A percentile compares a stretch with the other conserved stretches of the same genome.
Conservation (phyloP, 495 filamentous ascomycete species). For the Neurospora sp. region DNA sequence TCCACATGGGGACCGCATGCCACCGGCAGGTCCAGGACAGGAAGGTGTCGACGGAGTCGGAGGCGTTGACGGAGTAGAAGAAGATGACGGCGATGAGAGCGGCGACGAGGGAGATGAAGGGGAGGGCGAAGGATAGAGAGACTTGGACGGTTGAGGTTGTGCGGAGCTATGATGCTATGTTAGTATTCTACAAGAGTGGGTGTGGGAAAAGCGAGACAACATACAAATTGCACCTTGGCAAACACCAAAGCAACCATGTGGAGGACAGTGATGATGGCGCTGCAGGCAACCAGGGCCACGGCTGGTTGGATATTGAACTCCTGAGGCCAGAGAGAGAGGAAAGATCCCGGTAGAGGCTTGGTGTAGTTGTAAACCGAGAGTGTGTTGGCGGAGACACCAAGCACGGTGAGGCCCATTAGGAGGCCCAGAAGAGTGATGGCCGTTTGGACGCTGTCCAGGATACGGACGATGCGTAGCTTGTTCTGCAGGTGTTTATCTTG, state of each 20-base stretch:
- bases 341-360: slow-evolving; percentile 23
- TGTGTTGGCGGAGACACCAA: slow-evolving; percentile 39
- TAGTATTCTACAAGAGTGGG: not conserved
- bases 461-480: slow-evolving; percentile 23
- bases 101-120: slow-evolving; percentile 33
- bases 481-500: slow-evolving; percentile 26
- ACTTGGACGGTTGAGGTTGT: slow-evolving; percentile 26
- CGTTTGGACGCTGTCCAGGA: slow-evolving; percentile 31
- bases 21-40: slow-evolving; percentile 49
- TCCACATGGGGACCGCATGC: slow-evolving; percentile 32
- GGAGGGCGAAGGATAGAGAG: slow-evolving; percentile 27
- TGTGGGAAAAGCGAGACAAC: slow-evolving; percentile 8
- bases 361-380: slow-evolving; percentile 40
- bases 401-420: slow-evolving; percentile 36
- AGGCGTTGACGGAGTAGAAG: slow-evolving; percentile 45
- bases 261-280: slow-evolving; percentile 31
- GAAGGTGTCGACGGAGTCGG: slow-evolving; percentile 33
- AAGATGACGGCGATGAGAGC: slow-evolving; percentile 40
- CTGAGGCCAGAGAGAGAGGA: slow-evolving; percentile 41
- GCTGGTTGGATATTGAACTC: slow-evolving; percentile 43
- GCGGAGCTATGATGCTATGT: slow-evolving; percentile 27
- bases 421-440: slow-evolving; percentile 40
- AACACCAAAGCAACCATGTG: slow-evolving; percentile 34
- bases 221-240: slow-evolving; percentile 30
- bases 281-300: slow-evolving; percentile 36